Conservation (phyloP, 805 yeast genomes). For the Metschnikowia santaceciliae region DNA sequence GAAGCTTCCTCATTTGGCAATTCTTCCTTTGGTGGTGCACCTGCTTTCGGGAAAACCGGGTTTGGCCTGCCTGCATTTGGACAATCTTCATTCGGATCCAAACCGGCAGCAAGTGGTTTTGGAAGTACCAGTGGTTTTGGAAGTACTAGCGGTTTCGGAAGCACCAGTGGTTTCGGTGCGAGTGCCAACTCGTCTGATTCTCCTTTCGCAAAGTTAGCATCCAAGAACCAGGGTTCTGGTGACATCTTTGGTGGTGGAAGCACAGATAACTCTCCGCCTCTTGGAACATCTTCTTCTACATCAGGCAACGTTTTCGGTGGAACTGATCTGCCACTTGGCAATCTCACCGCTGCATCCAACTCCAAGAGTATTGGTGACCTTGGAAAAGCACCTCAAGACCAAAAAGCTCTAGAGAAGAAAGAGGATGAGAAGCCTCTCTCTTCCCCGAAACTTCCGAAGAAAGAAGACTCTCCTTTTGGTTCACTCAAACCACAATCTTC, state of each 20-base stretch:
- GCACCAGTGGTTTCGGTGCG: neutral
- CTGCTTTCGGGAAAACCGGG: conserved; percentile 13
- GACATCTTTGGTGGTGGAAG: neutral
- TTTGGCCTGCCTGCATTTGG: conserved; percentile 16
- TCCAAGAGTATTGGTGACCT: neutral
- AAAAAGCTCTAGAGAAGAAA: neutral
- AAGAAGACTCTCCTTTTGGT: neutral
- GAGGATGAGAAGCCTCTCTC: neutral
- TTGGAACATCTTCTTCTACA: neutral
- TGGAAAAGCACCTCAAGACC: neutral
- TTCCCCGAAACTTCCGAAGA: neutral
- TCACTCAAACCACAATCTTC: neutral
- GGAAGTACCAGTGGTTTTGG: neutral
- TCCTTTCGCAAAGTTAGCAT: conserved; percentile 3
- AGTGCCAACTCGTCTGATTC: neutral
- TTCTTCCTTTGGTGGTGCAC: neutral
- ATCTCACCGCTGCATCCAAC: neutral
- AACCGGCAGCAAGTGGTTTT: conserved; percentile 4
- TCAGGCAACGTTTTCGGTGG: neutral
- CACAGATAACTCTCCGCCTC: neutral
- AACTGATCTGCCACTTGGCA: neutral
- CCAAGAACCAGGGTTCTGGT: neutral
- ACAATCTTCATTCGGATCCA: conserved; percentile 6
- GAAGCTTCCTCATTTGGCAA: neutral
- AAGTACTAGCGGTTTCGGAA: neutral